Base-by-base conservation (phyloP, 2,329 filamentous ascomycete genomes). In the Cladosporium halotolerans region DNA sequence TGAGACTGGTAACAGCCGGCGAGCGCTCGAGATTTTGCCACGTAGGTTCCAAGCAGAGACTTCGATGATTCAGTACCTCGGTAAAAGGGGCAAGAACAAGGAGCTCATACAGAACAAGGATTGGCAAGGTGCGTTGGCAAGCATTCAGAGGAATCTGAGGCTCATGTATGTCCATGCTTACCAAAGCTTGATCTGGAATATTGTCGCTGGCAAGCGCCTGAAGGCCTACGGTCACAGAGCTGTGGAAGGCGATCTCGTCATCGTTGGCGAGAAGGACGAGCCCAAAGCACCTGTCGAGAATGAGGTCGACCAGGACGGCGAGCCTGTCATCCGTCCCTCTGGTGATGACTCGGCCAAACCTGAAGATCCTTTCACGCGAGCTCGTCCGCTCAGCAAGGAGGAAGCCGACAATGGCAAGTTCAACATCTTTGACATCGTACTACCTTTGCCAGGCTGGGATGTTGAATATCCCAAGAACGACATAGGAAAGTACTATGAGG, bases 141-240 rank as follows among this genome's bases (percentile, higher is more conserved):
- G 80, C 51, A 91, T 99, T 57, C 87, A 86, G 19, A 81, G 91
- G 14, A 89, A 88, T 45, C 76, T 97, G 62, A 82, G 90, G 41
- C 81, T 89, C 55, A 96, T 99, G 87, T 99, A 97, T 67, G 85
- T 96, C 13, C 93, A 99, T 69, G 92, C 93, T 4, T 97, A 96
- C 71, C 93, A 99, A 70, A 95, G 88, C 5, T 81, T 90, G 36
- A 84, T 99, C 8, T 99, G 92, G 92, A 99, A 99, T 72, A 81
- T 83, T 60, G 88, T 83, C 10, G 88, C 83, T 1, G 89, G 88
- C 59, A 83, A 86, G 62, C 86, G 93, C 44, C 95, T 89, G 86
- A 80, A 83, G 40, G 73, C 81, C 2, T 86, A 86, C 66, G 90
- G 91, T 47, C 71, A 77, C 55, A 79, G 78, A 52, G 88, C 96